A percentile compares a stretch with the other conserved stretches of the same genome.
Conservation (phyloP, 179 eudicot species). For the Vitellaria paradoxa region DNA sequence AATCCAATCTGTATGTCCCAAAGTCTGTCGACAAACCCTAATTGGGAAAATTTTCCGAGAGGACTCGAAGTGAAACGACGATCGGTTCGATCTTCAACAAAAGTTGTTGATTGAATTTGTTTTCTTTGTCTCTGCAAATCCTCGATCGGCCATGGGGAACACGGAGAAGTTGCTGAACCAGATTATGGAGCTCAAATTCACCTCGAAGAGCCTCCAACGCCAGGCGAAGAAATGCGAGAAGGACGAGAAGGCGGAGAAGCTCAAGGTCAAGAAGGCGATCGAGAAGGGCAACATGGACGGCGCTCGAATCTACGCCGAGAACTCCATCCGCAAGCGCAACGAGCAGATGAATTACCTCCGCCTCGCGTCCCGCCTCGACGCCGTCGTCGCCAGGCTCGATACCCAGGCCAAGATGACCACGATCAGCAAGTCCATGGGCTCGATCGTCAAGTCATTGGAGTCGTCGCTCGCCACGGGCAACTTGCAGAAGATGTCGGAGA, state of each 20-base stretch:
- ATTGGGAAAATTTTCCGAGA: background rate
- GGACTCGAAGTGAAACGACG: too few species aligned
- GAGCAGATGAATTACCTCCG: constrained; percentile 68
- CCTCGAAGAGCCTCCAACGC: constrained; percentile 51
- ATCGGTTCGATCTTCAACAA: too few species aligned
- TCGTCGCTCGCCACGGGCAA: constrained; percentile 58
- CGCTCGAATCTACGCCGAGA: constrained; percentile 57
- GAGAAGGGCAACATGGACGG: constrained; percentile 66
- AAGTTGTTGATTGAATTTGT: too few species aligned
- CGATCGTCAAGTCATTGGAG: constrained; percentile 63
- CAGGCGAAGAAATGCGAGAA: constrained; percentile 61
- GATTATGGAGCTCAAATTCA: constrained; percentile 69
- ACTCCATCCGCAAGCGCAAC: constrained; percentile 55
- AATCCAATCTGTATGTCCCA: background rate
- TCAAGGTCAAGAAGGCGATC: constrained; percentile 58
- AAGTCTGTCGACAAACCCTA: too few species aligned
- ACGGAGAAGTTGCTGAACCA: constrained; percentile 67
- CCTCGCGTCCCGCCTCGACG: constrained; percentile 57
- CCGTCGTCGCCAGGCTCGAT: constrained; percentile 60
- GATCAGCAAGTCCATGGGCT: constrained; percentile 59
- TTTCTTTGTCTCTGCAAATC: too few species aligned
- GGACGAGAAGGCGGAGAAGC: constrained; percentile 54
- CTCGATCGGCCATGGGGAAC: constrained; percentile 43
- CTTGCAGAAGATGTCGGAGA: constrained; percentile 75
- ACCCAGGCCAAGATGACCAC: constrained; percentile 60